A percentile compares a stretch with the other conserved stretches of the same genome.
These are phyloP conservation scores for Nicotiana knightiana DNA, from an alignment of 257 asterid genomes.

Conservation along the genomic window DNA sequence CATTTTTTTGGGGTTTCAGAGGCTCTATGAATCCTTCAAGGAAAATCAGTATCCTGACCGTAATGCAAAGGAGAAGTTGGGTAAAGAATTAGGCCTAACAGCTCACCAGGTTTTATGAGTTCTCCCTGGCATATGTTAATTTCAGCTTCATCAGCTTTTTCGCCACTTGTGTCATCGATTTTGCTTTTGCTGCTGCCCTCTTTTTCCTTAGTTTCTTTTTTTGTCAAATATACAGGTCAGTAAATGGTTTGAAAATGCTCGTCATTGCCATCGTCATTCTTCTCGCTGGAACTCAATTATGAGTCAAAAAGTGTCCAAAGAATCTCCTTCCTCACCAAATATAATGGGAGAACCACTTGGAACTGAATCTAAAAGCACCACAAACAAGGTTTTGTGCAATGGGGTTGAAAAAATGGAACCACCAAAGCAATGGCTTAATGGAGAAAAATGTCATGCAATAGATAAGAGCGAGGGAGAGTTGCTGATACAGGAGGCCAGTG, in stretches of 20 bases:
- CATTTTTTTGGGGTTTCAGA: conserved; percentile 40
- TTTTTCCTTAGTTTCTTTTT: neutral
- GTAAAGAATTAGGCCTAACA: conserved; percentile 61
- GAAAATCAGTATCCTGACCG: conserved; percentile 76
- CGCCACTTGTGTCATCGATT: neutral
- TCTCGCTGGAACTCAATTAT: conserved; percentile 29
- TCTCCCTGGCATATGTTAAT: neutral
- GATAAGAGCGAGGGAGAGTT: conserved; percentile 10
- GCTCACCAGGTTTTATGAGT: conserved; percentile 50
- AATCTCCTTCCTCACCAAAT: conserved; percentile 11
- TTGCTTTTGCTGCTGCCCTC: neutral
- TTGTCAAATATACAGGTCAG: conserved; percentile 38
- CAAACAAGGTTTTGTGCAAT: conserved; percentile 12
- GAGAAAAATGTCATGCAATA: neutral
- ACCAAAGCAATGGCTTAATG: conserved; percentile 4
- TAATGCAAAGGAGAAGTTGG: conserved; percentile 54
- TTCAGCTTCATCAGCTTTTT: neutral
- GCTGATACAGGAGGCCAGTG: conserved; percentile 13
- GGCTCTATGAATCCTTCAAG: conserved; percentile 58
- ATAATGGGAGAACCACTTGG: conserved; percentile 29
- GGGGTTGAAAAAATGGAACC: conserved; percentile 15
- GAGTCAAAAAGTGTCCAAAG: neutral
- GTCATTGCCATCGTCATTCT: conserved; percentile 71
- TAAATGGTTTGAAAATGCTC: conserved; percentile 90
- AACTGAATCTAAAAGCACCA: conserved; percentile 20